Conservation (phyloP, 371 early-diverging fungal genomes). For the Blastocladiella emersonii region DNA sequence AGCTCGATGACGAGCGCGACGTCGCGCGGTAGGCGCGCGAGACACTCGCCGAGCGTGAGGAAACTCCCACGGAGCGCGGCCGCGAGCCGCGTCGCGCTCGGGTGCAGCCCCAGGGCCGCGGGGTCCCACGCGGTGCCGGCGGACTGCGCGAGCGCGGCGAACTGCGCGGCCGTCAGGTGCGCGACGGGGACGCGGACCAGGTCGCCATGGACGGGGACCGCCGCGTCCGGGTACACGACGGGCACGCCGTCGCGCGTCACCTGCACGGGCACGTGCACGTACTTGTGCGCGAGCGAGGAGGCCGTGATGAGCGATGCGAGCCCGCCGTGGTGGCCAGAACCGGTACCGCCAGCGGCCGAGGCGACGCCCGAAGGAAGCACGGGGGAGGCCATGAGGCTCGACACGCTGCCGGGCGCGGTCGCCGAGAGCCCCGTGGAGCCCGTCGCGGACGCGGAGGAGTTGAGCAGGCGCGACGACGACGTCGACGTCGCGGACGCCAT, state of each 20-base stretch:
- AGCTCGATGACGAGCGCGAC: slow-evolving; percentile 74
- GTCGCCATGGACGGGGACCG: background rate
- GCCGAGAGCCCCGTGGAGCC: background rate
- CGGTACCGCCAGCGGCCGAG: slow-evolving; percentile 11
- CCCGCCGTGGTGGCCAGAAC: slow-evolving; percentile 16
- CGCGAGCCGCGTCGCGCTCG: slow-evolving; percentile 12
- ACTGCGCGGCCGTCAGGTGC: slow-evolving; percentile 44
- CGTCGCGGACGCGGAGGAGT: background rate
- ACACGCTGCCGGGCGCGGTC: slow-evolving; percentile 9
- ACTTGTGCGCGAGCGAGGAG: slow-evolving; percentile 32
- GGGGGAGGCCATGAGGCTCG: slow-evolving; percentile 10
- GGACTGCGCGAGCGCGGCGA: slow-evolving; percentile 24
- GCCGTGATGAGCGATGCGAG: slow-evolving; percentile 64
- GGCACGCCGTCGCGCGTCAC: slow-evolving; percentile 78
- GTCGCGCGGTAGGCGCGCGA: slow-evolving; percentile 56
- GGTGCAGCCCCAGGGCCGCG: slow-evolving; percentile 23
- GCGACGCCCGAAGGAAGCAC: slow-evolving; percentile 12
- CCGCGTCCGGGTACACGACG: slow-evolving; percentile 60
- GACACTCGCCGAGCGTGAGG: slow-evolving; percentile 57
- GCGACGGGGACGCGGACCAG: slow-evolving; percentile 39
- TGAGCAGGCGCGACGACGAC: too few species aligned
- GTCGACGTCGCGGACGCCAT: background rate
- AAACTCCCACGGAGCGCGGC: slow-evolving; percentile 28
- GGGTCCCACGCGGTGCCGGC: slow-evolving; percentile 19
- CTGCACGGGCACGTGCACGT: slow-evolving; percentile 72